Base-by-base conservation (phyloP, 805 yeast genomes). In the Schwanniomyces yamadae region DNA sequence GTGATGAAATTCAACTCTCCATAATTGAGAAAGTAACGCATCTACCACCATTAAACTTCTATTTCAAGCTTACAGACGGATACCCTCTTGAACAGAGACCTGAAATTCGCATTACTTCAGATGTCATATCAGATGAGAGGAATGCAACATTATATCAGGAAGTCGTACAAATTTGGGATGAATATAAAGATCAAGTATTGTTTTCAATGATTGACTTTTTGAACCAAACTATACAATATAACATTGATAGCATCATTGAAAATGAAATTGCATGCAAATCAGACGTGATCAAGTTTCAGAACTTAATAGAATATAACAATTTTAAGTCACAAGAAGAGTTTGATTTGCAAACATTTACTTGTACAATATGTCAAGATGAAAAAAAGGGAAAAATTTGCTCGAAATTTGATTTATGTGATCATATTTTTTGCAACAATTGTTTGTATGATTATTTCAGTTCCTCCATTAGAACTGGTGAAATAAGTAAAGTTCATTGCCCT, bases 401-500 rank as follows among this genome's bases (percentile, higher is more conserved):
- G 10, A 30, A 41, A 31, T 59, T 71, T 36, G 54, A 63, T 1
- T 57, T 64, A 2, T 80, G 85, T 45, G 57, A 55, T 6, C 84
- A 79, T 47, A 50, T 55, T 0, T 71, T 77, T 38, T 79, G 84
- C 46, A 55, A 52, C 28, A 30, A 40, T 1, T 80, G 85, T 41
- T 51, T 75, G 3, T 39, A 34, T 9, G 69, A 64, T 5, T 78
- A 71, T 41, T 71, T 69, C 33, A 42, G 50, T 1, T 54, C 65
- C 3, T 53, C 59, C 28, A 77, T 80, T 9, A 48, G 48, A 6
- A 51, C 67, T 4, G 84, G 82, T 3, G 74, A 72, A 23, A 63
- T 77, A 4, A 66, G 66, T 12, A 70, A 61, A 30, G 59, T 80
- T 2, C 79, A 78, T 49, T 80, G 86, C 46, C 84, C 85, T 1